Evolutionary conservation across 768 basidiomycete genomes (phyloP), one percentile per base, ranked within the genome.

Genomic region (Podaxis pistillaris): DNA sequence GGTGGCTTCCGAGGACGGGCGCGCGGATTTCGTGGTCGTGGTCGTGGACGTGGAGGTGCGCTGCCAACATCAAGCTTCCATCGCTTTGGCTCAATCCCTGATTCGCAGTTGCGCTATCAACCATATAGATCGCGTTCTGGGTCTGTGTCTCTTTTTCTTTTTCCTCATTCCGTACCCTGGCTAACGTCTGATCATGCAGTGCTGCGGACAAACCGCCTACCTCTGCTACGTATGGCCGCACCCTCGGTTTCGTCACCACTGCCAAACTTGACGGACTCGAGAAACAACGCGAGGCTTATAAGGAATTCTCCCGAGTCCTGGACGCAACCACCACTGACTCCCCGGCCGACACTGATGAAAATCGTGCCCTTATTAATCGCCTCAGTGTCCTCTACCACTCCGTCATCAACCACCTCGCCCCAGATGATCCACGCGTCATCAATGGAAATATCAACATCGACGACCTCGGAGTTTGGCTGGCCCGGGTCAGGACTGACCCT

Each of bases 251-350:
- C 63, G 79, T 79, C 67, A 80, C 80, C 4, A 69, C 73, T 8
- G 72, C 77, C 65, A 81, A 82, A 65, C 74, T 80, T 19, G 71
- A 77, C 51, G 78, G 81, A 58, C 68, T 81, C 37, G 76, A 79
- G 58, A 79, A 77, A 62, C 79, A 77, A 56, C 73, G 74, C 7
- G 51, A 70, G 0, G 69, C 72, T 1, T 79, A 76, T 61, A 69
- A 76, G 56, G 69, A 68, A 1, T 75, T 79, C 66, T 72, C 74
- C 8, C 67, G 70, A 19, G 72, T 75, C 24, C 63, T 79, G 52
- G 65, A 73, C 1, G 65, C 40, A 7, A 17, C 44, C 44, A 2
- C 1, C 51, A 33, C 53, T 17, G 28, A 55, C 4, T 8, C 26
- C 22, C 8, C 24, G 1, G 15, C 8, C 3, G 44, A 26, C 8